Conservation (phyloP, 768 basidiomycete species). For the Dacryopinax primogenitus region DNA sequence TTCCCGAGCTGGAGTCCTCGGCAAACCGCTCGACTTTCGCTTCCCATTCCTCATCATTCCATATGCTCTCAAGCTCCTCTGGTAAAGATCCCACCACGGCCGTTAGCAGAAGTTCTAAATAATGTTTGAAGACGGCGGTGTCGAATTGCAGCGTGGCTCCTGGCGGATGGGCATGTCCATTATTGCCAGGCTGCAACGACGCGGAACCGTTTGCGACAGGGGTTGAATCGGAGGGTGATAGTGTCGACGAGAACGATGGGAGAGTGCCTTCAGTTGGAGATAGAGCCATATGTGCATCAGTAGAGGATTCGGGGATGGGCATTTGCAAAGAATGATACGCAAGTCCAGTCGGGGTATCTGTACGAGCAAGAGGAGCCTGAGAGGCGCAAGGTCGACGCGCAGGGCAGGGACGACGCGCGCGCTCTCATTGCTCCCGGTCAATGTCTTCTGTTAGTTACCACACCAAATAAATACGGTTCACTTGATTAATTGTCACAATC, state of each 20-base stretch:
- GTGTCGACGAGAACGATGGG: background rate
- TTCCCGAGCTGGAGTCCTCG: conserved; percentile 38
- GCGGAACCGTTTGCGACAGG: background rate
- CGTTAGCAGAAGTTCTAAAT: conserved; percentile 60
- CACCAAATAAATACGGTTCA: too few relatives aligned
- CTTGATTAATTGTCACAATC: too few relatives aligned
- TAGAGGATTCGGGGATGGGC: background rate
- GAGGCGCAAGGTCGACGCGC: background rate
- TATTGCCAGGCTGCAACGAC: background rate
- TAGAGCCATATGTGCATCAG: background rate
- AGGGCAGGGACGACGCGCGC: conserved; percentile 6
- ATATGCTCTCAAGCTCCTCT: conserved; percentile 51
- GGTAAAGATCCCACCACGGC: conserved; percentile 63
- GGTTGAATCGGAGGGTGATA: background rate
- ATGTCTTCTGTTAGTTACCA: too few relatives aligned
- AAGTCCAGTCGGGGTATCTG: background rate
- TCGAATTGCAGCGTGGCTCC: conserved; percentile 37
- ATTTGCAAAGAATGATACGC: background rate
- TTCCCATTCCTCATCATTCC: conserved; percentile 59
- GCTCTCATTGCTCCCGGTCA: background rate
- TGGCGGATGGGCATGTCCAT: background rate
- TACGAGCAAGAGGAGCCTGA: background rate
- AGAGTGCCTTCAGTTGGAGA: background rate
- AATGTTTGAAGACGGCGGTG: conserved; percentile 52
- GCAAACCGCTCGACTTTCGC: conserved; percentile 67